These are phyloP conservation scores for Auricularia auricula-judae DNA, from an alignment of 768 basidiomycete species.

Conservation along the genomic window DNA sequence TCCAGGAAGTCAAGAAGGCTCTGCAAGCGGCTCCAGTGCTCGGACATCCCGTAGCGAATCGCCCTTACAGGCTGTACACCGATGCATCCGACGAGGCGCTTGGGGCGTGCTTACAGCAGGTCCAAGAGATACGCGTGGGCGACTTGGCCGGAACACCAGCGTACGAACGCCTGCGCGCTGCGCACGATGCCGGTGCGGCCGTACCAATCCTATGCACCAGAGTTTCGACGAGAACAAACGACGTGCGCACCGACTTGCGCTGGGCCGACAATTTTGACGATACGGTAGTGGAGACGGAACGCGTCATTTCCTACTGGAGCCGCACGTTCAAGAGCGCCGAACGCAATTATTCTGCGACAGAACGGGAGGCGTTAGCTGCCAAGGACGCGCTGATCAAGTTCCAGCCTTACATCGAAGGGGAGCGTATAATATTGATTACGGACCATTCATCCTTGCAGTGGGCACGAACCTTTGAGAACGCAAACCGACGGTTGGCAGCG, in stretches of 20 bases:
- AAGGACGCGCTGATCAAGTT: constrained; percentile 11
- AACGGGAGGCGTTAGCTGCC: constrained; percentile 9
- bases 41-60: constrained; percentile 18
- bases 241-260: constrained; percentile 13
- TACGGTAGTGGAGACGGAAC: constrained; percentile 8
- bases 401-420: constrained; percentile 11
- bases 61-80: constrained; percentile 20
- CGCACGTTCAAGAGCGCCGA: constrained; percentile 10
- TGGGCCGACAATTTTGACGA: constrained; percentile 12
- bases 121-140: constrained; percentile 13
- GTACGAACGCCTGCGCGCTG: constrained; percentile 10
- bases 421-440: constrained; percentile 8
- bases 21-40: constrained; percentile 22
- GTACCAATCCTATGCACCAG: neutral
- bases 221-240: constrained; percentile 16
- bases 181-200: constrained; percentile 2
- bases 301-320: constrained; percentile 10
- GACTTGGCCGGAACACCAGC: constrained; percentile 14
- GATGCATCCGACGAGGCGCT: constrained; percentile 12
- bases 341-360: constrained; percentile 10
- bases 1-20: constrained; percentile 18
- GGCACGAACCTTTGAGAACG: constrained; percentile 9
- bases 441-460: constrained; percentile 10
- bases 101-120: constrained; percentile 21
- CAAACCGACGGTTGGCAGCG: constrained; percentile 7